Evolutionary conservation across 2,329 filamentous ascomycete species (phyloP).

Genomic region (Microdochium bolleyi): DNA sequence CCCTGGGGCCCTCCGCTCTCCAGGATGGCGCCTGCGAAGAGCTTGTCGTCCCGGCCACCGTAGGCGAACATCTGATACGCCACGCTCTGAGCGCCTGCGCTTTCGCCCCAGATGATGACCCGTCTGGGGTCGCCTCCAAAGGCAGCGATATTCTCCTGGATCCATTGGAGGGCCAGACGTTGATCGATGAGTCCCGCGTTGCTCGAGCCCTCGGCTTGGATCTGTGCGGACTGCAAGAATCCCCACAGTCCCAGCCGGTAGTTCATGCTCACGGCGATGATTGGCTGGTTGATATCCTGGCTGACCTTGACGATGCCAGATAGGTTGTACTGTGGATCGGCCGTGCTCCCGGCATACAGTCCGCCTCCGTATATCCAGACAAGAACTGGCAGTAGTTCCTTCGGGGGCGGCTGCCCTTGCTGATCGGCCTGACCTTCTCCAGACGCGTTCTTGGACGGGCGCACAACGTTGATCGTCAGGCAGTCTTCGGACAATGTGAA

Average conservation of each 20-base stretch:
- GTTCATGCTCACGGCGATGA: constrained; percentile 46
- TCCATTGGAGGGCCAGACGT: constrained; percentile 38
- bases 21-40: constrained; percentile 46
- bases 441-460: constrained; percentile 20
- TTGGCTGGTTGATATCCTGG: constrained; percentile 40
- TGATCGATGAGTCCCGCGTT: constrained; percentile 44
- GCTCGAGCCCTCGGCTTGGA: constrained; percentile 32
- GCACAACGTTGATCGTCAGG: constrained; percentile 31
- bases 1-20: constrained; percentile 37
- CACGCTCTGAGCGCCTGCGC: constrained; percentile 30
- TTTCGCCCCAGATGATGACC: constrained; percentile 41
- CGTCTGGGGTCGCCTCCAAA: constrained; percentile 39
- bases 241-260: constrained; percentile 46
- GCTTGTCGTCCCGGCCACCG: constrained; percentile 43
- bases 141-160: constrained; percentile 43
- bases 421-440: neutral
- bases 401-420: constrained; percentile 2
- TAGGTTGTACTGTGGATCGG: constrained; percentile 54
- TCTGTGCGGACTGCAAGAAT: constrained; percentile 37
- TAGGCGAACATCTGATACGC: constrained; percentile 45
- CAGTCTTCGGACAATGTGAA: constrained; percentile 42
- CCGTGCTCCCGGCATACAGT: constrained; percentile 38
- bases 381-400: constrained; percentile 28
- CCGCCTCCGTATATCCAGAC: constrained; percentile 55
- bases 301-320: constrained; percentile 50